These are phyloP conservation scores for Suillus brevipes DNA, from an alignment of 768 basidiomycete species.

Conservation along the genomic window DNA sequence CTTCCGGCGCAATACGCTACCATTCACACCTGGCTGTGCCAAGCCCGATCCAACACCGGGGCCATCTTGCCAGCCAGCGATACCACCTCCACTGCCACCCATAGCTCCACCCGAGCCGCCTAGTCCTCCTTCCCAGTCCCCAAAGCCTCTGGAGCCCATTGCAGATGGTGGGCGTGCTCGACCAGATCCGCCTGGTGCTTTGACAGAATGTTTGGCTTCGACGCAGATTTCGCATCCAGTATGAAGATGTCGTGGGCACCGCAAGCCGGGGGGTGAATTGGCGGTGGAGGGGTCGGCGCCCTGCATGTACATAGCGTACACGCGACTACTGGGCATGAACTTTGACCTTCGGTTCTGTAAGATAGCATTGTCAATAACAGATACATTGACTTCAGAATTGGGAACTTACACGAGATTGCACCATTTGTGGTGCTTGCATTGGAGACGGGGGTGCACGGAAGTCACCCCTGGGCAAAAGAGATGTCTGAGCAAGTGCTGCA, in stretches of 20 bases:
- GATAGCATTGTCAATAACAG: conserved; percentile 8
- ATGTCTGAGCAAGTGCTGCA: conserved; percentile 12
- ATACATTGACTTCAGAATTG: not conserved
- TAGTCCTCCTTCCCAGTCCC: conserved; percentile 28
- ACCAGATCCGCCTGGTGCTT: conserved; percentile 25
- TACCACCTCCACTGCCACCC: conserved; percentile 43
- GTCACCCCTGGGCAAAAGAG: conserved; percentile 9
- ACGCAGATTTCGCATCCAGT: conserved; percentile 77
- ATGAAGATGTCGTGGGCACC: conserved; percentile 74
- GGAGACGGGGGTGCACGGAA: conserved; percentile 4
- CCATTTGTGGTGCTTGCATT: not conserved
- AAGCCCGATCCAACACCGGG: conserved; percentile 74
- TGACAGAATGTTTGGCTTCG: conserved; percentile 48
- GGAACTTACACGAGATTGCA: conserved; percentile 2
- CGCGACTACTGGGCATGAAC: conserved; percentile 39
- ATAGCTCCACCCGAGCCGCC: conserved; percentile 22
- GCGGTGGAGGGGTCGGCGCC: conserved; percentile 64
- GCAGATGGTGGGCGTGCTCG: conserved; percentile 19
- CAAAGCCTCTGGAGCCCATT: conserved; percentile 1
- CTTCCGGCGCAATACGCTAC: conserved; percentile 60
- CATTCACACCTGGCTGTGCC: conserved; percentile 51
- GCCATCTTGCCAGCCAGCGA: conserved; percentile 76
- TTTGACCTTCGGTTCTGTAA: conserved; percentile 10
- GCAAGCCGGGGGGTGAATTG: conserved; percentile 60
- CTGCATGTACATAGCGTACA: conserved; percentile 52